phyloP scores from a whole-genome alignment of 257 asterid genomes.

The Solanum paucissectum region DNA sequence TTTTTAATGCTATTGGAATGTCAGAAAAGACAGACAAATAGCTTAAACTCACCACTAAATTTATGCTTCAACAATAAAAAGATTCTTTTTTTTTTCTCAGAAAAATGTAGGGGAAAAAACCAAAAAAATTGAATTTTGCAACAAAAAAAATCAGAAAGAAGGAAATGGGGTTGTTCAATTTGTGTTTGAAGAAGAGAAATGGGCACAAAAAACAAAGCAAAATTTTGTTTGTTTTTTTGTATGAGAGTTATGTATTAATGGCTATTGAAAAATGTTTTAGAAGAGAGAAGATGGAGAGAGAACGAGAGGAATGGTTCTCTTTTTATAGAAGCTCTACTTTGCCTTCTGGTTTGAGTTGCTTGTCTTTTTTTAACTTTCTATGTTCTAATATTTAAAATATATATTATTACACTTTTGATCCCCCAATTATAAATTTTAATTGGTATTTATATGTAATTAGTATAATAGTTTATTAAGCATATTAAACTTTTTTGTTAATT shows the following conservation, averaged over 20 bases:
- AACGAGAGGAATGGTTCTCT: constrained; percentile 28
- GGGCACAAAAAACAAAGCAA: not conserved
- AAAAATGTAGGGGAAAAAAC: not conserved
- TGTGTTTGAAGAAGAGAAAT: not conserved
- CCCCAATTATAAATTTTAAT: not conserved
- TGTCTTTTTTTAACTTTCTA: too few species aligned
- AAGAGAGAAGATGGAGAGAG: constrained; percentile 18
- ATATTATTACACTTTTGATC: not conserved
- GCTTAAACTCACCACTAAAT: constrained; percentile 19
- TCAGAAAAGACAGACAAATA: constrained; percentile 37
- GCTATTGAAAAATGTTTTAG: not conserved
- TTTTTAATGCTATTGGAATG: constrained; percentile 21
- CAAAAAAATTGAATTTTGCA: not conserved
- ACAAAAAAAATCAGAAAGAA: not conserved
- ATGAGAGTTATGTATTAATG: not conserved
- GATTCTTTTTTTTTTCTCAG: not conserved
- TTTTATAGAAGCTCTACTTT: constrained; percentile 40
- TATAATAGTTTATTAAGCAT: not conserved
- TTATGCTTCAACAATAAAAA: not conserved
- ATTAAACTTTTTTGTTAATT: not conserved
- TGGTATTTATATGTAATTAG: not conserved
- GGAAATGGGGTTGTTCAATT: not conserved
- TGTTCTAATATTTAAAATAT: not conserved
- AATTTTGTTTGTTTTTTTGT: not conserved
- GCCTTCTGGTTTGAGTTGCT: constrained; percentile 27